Evolutionary conservation across 352 stramenopile genomes (phyloP).

Genomic region (Globisporangium echinulatum): DNA sequence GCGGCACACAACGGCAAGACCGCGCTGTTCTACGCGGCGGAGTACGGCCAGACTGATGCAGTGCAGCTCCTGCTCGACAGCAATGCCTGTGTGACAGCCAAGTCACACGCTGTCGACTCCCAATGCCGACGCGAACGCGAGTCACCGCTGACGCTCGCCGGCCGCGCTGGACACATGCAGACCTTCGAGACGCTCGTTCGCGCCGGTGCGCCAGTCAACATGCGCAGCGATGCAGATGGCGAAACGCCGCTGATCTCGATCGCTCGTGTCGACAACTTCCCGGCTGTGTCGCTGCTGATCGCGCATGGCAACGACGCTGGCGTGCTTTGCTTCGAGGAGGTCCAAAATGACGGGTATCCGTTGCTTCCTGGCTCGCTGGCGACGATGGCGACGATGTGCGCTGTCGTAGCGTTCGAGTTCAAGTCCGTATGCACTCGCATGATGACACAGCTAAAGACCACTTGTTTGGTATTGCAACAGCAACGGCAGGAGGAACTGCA

Average conservation of each 20-base stretch:
- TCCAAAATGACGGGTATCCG: neutral
- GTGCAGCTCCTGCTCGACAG: neutral
- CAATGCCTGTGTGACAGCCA: neutral
- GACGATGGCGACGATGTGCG: neutral
- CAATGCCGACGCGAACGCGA: neutral
- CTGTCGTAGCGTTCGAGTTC: neutral
- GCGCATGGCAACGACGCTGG: neutral
- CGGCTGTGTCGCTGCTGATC: neutral
- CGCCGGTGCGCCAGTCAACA: neutral
- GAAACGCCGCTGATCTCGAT: slow-evolving; percentile 1
- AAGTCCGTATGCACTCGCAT: neutral
- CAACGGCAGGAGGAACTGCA: neutral
- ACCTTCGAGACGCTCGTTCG: neutral
- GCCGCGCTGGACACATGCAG: neutral
- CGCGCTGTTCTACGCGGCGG: neutral
- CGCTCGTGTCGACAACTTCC: neutral
- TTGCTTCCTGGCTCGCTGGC: neutral
- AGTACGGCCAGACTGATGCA: neutral
- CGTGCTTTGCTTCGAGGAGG: neutral
- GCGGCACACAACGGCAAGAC: neutral
- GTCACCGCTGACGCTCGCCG: neutral
- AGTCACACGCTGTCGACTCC: neutral
- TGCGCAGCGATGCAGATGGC: neutral
- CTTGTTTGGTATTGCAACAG: neutral
- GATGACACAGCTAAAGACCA: neutral